Base-by-base conservation (phyloP, 345 rosid genomes). In the Hypericum perforatum region DNA sequence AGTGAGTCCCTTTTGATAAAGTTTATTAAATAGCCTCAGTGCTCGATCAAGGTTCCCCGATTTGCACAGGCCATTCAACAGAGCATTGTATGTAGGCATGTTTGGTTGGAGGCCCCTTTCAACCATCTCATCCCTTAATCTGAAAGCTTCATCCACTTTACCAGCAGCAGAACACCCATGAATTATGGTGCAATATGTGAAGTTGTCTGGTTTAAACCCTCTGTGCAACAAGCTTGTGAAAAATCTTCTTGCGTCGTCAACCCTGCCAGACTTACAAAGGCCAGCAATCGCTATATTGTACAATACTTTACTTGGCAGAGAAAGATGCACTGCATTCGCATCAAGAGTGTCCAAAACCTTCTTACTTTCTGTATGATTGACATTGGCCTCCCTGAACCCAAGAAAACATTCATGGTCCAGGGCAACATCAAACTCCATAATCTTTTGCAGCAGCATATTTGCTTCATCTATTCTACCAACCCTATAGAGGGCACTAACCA, bases 281-380 rank as follows among this genome's bases (percentile, higher is more conserved):
- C 87, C 90, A n/a, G 78, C 70, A 13, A 85, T 66, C 41, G 80
- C 83, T 63, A 85, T 71, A 63, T 82, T 82, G 68, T 82, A 78
- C 49, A 82, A 73, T 59, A 85, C 73, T 52, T 67, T 76, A 63
- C 66, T 80, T 53, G 85, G 76, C 14, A 69, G 60, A 72, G 72
- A 69, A 55, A 68, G 67, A 46, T 57, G 67, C 62, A 60, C 67
- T 49, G 70, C 70, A 62, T 61, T 74, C 44, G 41, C 63, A 53
- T 69, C 76, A 5, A 78, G 55, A 55, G 77, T 67, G 40, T 64
- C 70, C 8, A 74, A 74, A 43, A 82, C 68, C 61, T 63, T 82
- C 63, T 66, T 76, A 64, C 72, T 59, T 58, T 78, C 63, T 43
- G 47, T 32, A 65, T 65, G 60, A 15, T 52, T 57, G 48, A 39